Percentiles rank a stretch among this genome's conserved stretches.
Conservation (phyloP, 2,329 filamentous ascomycete genomes). For the Colletotrichum zoysiae region DNA sequence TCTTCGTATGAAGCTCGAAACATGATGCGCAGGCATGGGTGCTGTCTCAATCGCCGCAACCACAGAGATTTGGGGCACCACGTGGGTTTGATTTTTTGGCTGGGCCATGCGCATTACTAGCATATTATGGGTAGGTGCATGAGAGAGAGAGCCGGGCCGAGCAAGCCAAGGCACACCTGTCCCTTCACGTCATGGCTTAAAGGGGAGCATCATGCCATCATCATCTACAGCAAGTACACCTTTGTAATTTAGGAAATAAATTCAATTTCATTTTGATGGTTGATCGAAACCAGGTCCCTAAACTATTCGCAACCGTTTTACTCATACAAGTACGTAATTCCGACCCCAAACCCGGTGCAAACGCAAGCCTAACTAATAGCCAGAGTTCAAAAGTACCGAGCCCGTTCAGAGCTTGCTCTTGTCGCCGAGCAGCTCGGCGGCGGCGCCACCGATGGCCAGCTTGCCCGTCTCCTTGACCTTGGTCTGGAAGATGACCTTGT, state of each 20-base stretch:
- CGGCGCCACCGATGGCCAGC: constrained; percentile 84
- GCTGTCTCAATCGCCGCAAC: not conserved
- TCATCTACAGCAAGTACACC: constrained; percentile 2
- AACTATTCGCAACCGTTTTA: constrained; percentile 4
- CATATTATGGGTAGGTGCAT: not conserved
- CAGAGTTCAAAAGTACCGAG: not conserved
- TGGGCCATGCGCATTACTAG: constrained; percentile 6
- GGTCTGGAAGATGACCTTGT: constrained; percentile 84
- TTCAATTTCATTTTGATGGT: not conserved
- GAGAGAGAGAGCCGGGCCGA: not conserved
- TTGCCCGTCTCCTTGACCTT: constrained; percentile 95
- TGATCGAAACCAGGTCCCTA: not conserved
- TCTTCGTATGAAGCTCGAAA: constrained; percentile 52
- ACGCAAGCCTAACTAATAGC: not conserved
- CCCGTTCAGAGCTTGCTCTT: constrained; percentile 48
- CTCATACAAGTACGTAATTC: not conserved
- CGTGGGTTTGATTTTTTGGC: not conserved
- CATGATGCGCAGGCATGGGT: not conserved
- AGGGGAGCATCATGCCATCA: not conserved
- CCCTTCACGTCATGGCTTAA: not conserved
- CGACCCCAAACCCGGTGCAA: too few species aligned
- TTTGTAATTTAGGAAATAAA: constrained; percentile 13
- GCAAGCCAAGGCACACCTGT: not conserved
- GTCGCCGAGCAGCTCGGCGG: constrained; percentile 74
- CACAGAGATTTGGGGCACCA: not conserved